phyloP scores from a whole-genome alignment of 768 basidiomycete species.

The Tylopilus sp. region DNA sequence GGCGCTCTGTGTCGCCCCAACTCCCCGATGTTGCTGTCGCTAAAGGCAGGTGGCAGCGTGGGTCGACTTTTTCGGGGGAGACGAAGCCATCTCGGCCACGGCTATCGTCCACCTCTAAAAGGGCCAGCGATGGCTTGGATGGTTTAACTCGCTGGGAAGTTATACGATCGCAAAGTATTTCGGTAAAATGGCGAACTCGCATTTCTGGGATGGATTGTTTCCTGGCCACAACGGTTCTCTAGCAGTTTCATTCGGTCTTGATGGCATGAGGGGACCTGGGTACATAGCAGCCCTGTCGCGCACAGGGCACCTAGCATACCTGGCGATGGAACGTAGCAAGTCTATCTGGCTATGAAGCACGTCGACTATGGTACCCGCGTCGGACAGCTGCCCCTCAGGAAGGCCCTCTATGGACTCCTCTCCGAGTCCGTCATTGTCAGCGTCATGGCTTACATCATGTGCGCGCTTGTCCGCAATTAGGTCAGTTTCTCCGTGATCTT shows the following conservation, averaged over 20 bases:
- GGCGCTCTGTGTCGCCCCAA: too few relatives aligned
- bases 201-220: conserved; percentile 33
- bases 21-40: too few relatives aligned
- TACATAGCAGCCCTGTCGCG: conserved; percentile 26
- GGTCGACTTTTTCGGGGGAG: conserved; percentile 35
- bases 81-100: conserved; percentile 37
- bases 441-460: conserved; percentile 1
- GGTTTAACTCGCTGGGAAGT: conserved; percentile 36
- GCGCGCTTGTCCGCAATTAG: conserved; percentile 26
- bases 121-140: conserved; percentile 33
- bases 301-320: conserved; percentile 26
- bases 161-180: conserved; percentile 32
- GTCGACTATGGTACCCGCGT: conserved; percentile 3
- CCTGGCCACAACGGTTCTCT: conserved; percentile 28
- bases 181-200: conserved; percentile 28
- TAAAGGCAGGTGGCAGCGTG: too few relatives aligned
- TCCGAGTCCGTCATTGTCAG: conserved; percentile 28
- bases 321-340: conserved; percentile 19
- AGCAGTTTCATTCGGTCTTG: conserved; percentile 26
- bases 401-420: conserved; percentile 20
- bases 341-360: conserved; percentile 18
- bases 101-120: conserved; percentile 5
- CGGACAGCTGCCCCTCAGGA: neutral
- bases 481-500: conserved; percentile 30
- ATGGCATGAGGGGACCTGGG: conserved; percentile 26